phyloP scores from a whole-genome alignment of 2,329 filamentous ascomycete genomes.

The Sarocladium oryzae region DNA sequence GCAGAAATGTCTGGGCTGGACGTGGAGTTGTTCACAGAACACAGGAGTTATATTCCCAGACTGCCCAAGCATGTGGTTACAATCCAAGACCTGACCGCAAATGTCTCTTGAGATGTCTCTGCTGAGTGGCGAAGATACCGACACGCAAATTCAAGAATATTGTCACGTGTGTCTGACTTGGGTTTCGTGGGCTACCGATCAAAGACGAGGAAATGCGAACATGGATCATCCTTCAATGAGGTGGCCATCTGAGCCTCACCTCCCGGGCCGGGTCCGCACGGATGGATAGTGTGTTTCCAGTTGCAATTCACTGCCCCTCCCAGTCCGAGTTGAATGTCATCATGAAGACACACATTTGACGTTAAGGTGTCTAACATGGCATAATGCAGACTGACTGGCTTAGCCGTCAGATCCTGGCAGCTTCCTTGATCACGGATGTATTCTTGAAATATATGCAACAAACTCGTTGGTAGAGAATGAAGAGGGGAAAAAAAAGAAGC shows the following conservation, averaged over 20 bases:
- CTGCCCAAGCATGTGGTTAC: background rate
- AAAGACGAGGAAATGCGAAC: background rate
- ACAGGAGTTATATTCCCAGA: background rate
- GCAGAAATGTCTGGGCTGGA: background rate
- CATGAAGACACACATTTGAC: background rate
- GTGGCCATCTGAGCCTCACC: background rate
- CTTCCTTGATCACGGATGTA: background rate
- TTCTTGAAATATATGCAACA: background rate
- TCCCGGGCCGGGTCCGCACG: constrained; percentile 1
- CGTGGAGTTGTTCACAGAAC: background rate
- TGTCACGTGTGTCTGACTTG: background rate
- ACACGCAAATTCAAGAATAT: too few species aligned
- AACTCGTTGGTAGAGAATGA: too few species aligned
- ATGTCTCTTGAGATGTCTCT: background rate
- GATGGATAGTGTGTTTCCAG: constrained; percentile 1
- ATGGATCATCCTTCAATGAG: background rate
- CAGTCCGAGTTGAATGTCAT: background rate
- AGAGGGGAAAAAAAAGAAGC: constrained; percentile 1
- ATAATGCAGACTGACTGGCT: too few species aligned
- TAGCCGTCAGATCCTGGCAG: too few species aligned
- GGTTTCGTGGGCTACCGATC: too few species aligned
- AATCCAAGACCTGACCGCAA: background rate
- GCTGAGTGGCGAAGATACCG: background rate
- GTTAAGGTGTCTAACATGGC: too few species aligned
- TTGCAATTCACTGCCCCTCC: background rate